These are phyloP conservation scores for Zarea fungicola DNA, from an alignment of 2,329 filamentous ascomycete genomes.

Conservation along the genomic window DNA sequence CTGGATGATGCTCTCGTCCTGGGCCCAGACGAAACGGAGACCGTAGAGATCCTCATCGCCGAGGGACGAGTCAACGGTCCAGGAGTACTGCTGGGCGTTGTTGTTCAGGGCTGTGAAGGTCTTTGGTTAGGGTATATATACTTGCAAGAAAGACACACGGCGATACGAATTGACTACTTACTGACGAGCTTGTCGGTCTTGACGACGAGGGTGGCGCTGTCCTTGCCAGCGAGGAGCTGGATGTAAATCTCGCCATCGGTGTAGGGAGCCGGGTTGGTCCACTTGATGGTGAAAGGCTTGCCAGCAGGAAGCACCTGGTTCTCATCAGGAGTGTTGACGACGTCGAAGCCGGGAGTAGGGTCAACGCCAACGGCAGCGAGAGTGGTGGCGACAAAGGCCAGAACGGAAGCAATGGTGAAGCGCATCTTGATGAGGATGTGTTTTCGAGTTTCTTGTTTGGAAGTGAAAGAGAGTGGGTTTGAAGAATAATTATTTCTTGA, in stretches of 20 bases:
- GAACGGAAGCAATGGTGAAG: slow-evolving; percentile 43
- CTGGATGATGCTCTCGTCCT: slow-evolving; percentile 48
- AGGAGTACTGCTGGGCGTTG: slow-evolving; percentile 40
- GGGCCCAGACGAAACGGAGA: slow-evolving; percentile 48
- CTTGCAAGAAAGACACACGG: no score
- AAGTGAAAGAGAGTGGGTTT: neutral
- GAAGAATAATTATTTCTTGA: neutral
- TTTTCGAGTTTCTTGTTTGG: neutral
- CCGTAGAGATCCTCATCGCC: slow-evolving; percentile 49
- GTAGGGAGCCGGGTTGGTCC: slow-evolving; percentile 39
- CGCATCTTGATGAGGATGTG: slow-evolving; percentile 52
- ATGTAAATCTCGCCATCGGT: slow-evolving; percentile 44
- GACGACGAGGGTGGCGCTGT: slow-evolving; percentile 36
- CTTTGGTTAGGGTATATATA: neutral
- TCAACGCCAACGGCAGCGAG: slow-evolving; percentile 32
- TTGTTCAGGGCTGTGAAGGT: slow-evolving; percentile 32
- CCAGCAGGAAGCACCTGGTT: slow-evolving; percentile 44
- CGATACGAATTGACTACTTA: slow-evolving; percentile 38
- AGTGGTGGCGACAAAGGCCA: slow-evolving; percentile 47
- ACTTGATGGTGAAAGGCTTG: slow-evolving; percentile 44
- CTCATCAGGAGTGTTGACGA: slow-evolving; percentile 42
- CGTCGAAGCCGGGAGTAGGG: slow-evolving; percentile 52
- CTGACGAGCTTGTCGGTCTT: slow-evolving; percentile 39
- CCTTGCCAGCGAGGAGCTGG: slow-evolving; percentile 48
- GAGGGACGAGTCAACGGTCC: slow-evolving; percentile 43